Percentiles rank a stretch among this genome's conserved stretches.
These are phyloP conservation scores for Podospora fimiseda DNA, from an alignment of 495 filamentous ascomycete species.

Conservation along the genomic window DNA sequence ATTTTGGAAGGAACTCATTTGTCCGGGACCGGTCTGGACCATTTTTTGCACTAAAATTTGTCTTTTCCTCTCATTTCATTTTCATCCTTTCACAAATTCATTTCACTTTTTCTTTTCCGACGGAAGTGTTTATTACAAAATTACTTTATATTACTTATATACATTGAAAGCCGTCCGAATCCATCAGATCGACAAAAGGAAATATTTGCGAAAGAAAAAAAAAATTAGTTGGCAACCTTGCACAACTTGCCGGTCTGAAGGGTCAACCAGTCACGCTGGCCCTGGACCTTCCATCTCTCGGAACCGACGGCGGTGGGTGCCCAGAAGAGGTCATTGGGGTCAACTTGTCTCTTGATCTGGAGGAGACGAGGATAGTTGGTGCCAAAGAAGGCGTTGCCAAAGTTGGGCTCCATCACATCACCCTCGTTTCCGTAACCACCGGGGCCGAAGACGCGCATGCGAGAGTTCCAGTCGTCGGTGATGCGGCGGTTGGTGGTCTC, in stretches of 20 bases:
- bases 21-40: no score
- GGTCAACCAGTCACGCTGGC: conserved; percentile 16
- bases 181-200: neutral
- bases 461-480: conserved; percentile 22
- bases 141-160: neutral
- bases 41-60: no score
- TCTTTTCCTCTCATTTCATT: no score
- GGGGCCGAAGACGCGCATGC: conserved; percentile 13
- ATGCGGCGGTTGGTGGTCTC: conserved; percentile 15
- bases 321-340: conserved; percentile 51
- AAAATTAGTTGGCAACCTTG: conserved; percentile 11
- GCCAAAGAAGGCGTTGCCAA: conserved; percentile 57
- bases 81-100: no score
- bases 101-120: no score
- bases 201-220: neutral
- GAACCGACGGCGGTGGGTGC: conserved; percentile 49
- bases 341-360: conserved; percentile 44
- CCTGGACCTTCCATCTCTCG: conserved; percentile 33
- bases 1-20: no score
- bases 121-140: no score
- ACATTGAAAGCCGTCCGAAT: neutral
- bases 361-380: conserved; percentile 38
- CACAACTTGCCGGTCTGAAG: conserved; percentile 22
- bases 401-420: conserved; percentile 57
- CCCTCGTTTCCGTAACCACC: conserved; percentile 47